Evolutionary conservation across 1,284 basidiomycete genomes (phyloP).

Genomic region (Puccinia coronata): DNA sequence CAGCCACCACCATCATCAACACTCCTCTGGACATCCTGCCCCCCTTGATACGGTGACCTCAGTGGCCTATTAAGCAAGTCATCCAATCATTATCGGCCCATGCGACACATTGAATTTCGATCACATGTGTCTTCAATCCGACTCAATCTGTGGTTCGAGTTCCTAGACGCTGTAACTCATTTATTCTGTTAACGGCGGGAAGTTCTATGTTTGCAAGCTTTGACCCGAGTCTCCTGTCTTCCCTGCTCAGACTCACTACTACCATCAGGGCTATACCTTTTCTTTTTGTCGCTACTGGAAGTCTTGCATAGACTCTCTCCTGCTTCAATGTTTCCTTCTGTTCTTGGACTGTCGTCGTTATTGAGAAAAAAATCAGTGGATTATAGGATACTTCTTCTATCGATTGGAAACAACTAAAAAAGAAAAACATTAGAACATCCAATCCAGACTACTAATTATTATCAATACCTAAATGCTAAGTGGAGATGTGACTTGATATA

Average conservation of each 20-base stretch:
- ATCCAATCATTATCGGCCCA: not conserved
- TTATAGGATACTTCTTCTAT: not conserved
- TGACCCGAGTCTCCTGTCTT: not conserved
- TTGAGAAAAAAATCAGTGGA: not conserved
- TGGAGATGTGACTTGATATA: not conserved
- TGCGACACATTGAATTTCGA: not conserved
- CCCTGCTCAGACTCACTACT: not conserved
- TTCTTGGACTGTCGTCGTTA: slow-evolving; percentile 32
- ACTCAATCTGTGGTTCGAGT: slow-evolving; percentile 1
- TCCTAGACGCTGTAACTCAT: not conserved
- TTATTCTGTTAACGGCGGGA: not conserved
- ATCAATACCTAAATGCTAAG: not conserved
- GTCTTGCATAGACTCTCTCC: not conserved
- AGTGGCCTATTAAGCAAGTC: slow-evolving; percentile 16
- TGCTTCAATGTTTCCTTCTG: not conserved
- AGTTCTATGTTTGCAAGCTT: not conserved
- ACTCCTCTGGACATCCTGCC: not conserved
- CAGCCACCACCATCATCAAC: slow-evolving; percentile 27
- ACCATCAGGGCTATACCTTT: no score
- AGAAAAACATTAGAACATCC: not conserved
- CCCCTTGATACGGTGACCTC: not conserved
- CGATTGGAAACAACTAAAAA: not conserved
- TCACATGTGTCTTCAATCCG: not conserved
- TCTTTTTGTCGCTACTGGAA: no score
- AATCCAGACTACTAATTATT: not conserved